These are phyloP conservation scores for Epithemia pelagica DNA, from an alignment of 108 stramenopile species.

Conservation along the genomic window DNA sequence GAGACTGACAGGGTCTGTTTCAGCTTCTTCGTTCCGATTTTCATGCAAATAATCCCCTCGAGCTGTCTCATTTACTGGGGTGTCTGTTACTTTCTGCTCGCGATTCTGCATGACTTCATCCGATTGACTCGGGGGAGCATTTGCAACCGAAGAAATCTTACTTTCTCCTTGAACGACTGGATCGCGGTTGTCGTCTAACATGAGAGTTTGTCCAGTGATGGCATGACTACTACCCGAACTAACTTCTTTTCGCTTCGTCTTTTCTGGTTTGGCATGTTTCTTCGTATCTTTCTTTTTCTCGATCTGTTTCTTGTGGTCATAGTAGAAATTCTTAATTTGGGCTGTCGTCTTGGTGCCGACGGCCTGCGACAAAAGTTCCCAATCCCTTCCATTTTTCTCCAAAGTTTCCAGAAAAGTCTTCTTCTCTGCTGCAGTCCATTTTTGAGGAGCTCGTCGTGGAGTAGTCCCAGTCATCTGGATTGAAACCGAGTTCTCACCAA, in stretches of 20 bases:
- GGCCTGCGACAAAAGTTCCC: conserved; percentile 48
- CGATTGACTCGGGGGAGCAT: no score
- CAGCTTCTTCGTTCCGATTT: no score
- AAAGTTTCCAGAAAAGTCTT: conserved; percentile 65
- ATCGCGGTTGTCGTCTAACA: no score
- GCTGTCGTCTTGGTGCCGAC: conserved; percentile 65
- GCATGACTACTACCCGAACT: neutral
- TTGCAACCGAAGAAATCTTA: no score
- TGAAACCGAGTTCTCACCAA: neutral
- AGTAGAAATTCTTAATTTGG: conserved; percentile 85
- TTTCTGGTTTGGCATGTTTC: conserved; percentile 16
- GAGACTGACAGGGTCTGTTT: no score
- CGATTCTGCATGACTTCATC: no score
- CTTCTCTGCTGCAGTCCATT: conserved; percentile 75
- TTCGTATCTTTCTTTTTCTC: conserved; percentile 26
- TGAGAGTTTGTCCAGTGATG: neutral
- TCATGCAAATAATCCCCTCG: neutral
- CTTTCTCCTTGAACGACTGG: no score
- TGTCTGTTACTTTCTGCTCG: neutral
- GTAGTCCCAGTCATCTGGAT: conserved; percentile 4
- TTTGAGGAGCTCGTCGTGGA: conserved; percentile 47
- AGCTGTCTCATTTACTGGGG: neutral
- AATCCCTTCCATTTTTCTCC: conserved; percentile 66
- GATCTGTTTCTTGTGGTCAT: conserved; percentile 71
- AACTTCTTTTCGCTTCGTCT: neutral